Evolutionary conservation across 1,284 basidiomycete genomes (phyloP), one percentile per base, ranked within the genome.

Genomic region (Coriolopsis trogii): DNA sequence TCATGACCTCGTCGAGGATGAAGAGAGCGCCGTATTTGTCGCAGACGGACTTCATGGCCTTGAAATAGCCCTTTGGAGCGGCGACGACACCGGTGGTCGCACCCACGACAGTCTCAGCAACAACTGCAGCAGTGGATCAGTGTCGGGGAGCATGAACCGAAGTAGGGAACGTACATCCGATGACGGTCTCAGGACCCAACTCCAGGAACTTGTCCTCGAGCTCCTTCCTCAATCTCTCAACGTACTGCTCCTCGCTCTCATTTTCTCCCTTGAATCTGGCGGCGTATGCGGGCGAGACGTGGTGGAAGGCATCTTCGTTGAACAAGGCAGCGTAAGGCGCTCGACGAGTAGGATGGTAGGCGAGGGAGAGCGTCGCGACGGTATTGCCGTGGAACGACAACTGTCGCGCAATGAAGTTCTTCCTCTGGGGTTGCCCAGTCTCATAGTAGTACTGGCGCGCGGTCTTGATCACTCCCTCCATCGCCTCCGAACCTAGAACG

Each of bases 331-430:
- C 79, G 63, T 89, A 91, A 1, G 87, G 85, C 9, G 74, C 78
- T 28, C 87, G 80, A 25, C 91, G 82, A 28, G 71, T 64, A 5
- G 85, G 84, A 59, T 91, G 84, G 59, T 82, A 74, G 0, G 82
- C 81, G 12, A 91, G 74, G 12, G 85, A 79, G 15, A 93, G 71
- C 0, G 88, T 87, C 29, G 78, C 78, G 24, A 93, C 63, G 2
- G 89, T 91, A 67, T 93, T 94, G 1, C 93, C 93, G 65, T 95
- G 93, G 71, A 84, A 95, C 3, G 88, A 91, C 20, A 91, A 72
- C 43, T 86, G 68, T 15, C 92, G 79, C n/a, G 80, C 87, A 61
- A 95, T 93, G 65, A 89, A 92, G 61, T 93, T 87, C 44, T 63
- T 81, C 41, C 92, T 80, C 59, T 86, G 70, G 0, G 79, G 74